Evolutionary conservation across 208 protist genomes (phyloP), one percentile per base, ranked within the genome.

Genomic region (Crithidia acanthocephali): DNA sequence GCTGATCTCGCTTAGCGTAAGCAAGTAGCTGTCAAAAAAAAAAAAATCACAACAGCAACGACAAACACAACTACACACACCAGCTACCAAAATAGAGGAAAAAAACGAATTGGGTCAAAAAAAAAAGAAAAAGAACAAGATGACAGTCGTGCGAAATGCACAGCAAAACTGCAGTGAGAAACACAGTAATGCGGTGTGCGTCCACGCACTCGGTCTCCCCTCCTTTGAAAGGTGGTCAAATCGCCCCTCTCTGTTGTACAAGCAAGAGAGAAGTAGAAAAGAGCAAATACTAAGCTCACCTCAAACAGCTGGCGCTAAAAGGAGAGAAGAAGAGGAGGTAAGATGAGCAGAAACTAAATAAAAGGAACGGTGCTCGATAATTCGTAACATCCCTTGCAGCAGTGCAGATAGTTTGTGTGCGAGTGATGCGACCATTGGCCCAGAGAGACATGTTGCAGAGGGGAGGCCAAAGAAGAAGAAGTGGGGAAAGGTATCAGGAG

Each of bases 291-390:
- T 13, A 42, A 55, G 6, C 13, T 0, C 18, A 22, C 23, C n/a
- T 28, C 48, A 30, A 52, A 48, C 25, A 52, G 33, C 16, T 37
- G 11, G 37, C 52, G 37, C 56, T 30, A 45, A 42, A 5, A 42
- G 18, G 33, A 33, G 27, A 62, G 33, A 28, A 37, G 23, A 55
- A 52, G 28, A 32, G 11, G n/a, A 68, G 32, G 23, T 59, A 63
- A 45, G 58, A 68, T 44, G 57, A 28, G 13, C 16, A 66, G 10
- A 58, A 63, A 61, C 33, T 66, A 65, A 65, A 65, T 9, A 42
- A 18, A 30, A 53, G 59, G 59, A 40, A 40, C 15, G 2, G 59
- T 40, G 44, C 40, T 40, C 40, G 44, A 53, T 53, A 45, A 28
- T 27, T 53, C 59, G 59, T 65, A 65, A 40, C 59, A 65, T 65